A percentile compares a stretch with the other conserved stretches of the same genome.
Conservation (phyloP, 495 filamentous ascomycete genomes). For the Penicillium roqueforti region DNA sequence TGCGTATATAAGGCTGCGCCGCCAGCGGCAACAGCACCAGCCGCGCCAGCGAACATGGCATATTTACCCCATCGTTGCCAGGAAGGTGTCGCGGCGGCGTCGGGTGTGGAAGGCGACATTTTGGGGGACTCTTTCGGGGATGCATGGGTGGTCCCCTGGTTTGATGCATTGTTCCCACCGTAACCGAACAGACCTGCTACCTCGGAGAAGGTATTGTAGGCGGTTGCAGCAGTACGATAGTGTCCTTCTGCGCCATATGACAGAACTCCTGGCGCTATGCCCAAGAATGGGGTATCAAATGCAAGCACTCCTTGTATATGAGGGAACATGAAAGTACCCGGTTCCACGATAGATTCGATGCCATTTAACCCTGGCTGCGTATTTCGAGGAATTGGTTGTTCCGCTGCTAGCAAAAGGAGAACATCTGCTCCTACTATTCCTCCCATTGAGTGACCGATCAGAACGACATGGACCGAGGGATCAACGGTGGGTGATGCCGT, state of each 20-base stretch:
- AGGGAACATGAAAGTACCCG: conserved; percentile 54
- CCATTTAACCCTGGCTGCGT: conserved; percentile 17
- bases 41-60: conserved; percentile 78
- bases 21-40: conserved; percentile 76
- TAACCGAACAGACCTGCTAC: conserved; percentile 60
- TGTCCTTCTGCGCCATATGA: conserved; percentile 86
- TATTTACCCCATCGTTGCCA: conserved; percentile 77
- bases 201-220: conserved; percentile 64
- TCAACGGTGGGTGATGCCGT: conserved; percentile 85
- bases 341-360: conserved; percentile 23
- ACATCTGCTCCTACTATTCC: conserved; percentile 94
- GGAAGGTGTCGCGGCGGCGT: conserved; percentile 52
- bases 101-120: conserved; percentile 28
- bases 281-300: conserved; percentile 93
- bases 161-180: conserved; percentile 32
- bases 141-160: conserved; percentile 9
- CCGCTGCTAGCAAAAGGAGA: conserved; percentile 62
- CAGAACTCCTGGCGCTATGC: conserved; percentile 82
- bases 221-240: conserved; percentile 66
- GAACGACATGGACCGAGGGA: conserved; percentile 76
- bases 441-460: conserved; percentile 94
- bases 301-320: conserved; percentile 81
- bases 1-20: conserved; percentile 84
- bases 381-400: conserved; percentile 55
- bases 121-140: conserved; percentile 14